These are phyloP conservation scores for Auricularia auricula-judae DNA, from an alignment of 768 basidiomycete genomes.

Conservation along the genomic window DNA sequence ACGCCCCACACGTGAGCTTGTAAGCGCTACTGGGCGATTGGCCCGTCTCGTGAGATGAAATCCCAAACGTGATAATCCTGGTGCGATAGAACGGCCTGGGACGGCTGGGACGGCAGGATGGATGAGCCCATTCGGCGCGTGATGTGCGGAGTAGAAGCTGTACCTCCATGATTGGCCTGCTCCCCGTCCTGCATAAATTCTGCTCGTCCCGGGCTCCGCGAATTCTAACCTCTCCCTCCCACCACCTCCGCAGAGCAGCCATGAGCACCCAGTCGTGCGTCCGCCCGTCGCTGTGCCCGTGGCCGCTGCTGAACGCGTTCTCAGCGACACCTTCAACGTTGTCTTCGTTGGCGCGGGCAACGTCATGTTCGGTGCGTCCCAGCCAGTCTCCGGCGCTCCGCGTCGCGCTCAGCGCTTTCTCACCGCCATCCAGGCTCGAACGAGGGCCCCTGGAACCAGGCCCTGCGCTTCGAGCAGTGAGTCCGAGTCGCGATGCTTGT, in stretches of 20 bases:
- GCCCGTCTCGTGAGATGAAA: no score
- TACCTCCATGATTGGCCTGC: no score
- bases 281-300: background rate
- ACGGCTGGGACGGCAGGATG: no score
- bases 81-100: no score
- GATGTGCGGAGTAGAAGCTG: no score
- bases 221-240: background rate
- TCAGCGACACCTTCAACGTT: constrained; percentile 75
- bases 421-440: constrained; percentile 47
- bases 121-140: no score
- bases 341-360: constrained; percentile 94
- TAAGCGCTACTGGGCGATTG: no score
- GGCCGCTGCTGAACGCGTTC: background rate
- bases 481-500: constrained; percentile 15
- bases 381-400: background rate
- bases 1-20: no score
- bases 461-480: constrained; percentile 82
- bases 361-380: constrained; percentile 82
- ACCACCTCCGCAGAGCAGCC: background rate
- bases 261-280: background rate
- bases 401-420: background rate
- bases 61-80: no score
- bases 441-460: constrained; percentile 90
- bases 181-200: no score
- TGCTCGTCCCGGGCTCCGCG: background rate